These are phyloP conservation scores for Porphyra umbilicalis DNA, from an alignment of 31 red algal genomes.

Conservation along the genomic window DNA sequence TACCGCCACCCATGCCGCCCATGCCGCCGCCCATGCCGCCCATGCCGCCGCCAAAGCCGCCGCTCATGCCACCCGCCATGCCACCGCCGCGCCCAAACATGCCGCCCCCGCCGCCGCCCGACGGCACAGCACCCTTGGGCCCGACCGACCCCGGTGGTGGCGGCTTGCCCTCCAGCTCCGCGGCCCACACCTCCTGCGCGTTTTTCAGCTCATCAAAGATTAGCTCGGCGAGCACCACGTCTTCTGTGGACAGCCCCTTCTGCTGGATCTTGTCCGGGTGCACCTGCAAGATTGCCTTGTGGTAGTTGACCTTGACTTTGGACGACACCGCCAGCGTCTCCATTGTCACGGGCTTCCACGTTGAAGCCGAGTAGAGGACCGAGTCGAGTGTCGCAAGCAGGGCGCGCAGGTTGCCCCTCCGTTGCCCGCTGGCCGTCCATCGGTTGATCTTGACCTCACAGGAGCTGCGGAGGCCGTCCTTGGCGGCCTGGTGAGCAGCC, in stretches of 20 bases:
- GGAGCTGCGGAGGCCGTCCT: constrained; percentile 41
- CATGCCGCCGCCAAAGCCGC: constrained; percentile 41
- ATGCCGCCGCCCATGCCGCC: constrained; percentile 44
- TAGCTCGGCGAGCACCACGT: constrained; percentile 63
- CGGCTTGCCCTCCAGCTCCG: constrained; percentile 57
- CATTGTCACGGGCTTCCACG: constrained; percentile 80
- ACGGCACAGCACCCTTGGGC: constrained; percentile 31
- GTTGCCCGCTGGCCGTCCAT: constrained; percentile 76
- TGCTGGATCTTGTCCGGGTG: constrained; percentile 72
- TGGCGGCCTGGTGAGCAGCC: constrained; percentile 31
- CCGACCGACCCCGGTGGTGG: constrained; percentile 79
- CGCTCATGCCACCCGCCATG: constrained; percentile 37
- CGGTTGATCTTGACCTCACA: constrained; percentile 58
- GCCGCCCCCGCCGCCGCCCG: constrained; percentile 24
- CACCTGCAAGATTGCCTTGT: constrained; percentile 81
- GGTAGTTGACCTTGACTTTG: constrained; percentile 85
- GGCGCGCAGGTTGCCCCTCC: constrained; percentile 76
- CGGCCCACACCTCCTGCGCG: constrained; percentile 69
- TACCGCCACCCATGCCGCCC: constrained; percentile 49
- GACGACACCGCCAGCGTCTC: constrained; percentile 55
- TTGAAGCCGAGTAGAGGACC: constrained; percentile 53
- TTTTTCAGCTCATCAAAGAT: constrained; percentile 87
- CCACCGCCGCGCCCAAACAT: constrained; percentile 16
- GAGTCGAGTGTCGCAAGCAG: constrained; percentile 69
- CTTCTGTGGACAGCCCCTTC: constrained; percentile 42